These are phyloP conservation scores for Coleophoma eucalyptorum DNA, from an alignment of 2,329 filamentous ascomycete species.

Conservation along the genomic window DNA sequence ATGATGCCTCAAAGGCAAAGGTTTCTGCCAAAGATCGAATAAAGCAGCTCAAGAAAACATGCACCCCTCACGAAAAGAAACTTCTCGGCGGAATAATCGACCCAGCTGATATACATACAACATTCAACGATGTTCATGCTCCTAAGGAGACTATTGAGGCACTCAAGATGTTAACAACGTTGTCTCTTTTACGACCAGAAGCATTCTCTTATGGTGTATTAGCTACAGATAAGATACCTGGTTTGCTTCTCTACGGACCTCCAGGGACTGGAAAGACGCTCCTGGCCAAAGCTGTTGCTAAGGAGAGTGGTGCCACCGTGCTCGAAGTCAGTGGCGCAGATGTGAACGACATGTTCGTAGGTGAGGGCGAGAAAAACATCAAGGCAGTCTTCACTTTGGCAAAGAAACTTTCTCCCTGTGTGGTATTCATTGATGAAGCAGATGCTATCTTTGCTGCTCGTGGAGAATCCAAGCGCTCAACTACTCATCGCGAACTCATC, in stretches of 20 bases:
- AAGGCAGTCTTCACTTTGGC: slow-evolving; percentile 87
- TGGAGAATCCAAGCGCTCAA: slow-evolving; percentile 59
- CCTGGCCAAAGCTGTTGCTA: slow-evolving; percentile 65
- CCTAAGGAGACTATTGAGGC: slow-evolving; percentile 80
- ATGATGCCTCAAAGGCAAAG: slow-evolving; percentile 30
- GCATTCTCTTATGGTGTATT: slow-evolving; percentile 96
- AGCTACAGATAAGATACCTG: slow-evolving; percentile 85
- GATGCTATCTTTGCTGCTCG: slow-evolving; percentile 87
- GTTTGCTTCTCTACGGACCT: slow-evolving; percentile 82
- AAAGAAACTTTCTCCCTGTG: slow-evolving; percentile 84
- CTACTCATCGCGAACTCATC: slow-evolving; percentile 77
- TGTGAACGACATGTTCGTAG: slow-evolving; percentile 95
- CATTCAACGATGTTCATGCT: slow-evolving; percentile 83
- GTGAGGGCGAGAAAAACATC: slow-evolving; percentile 94
- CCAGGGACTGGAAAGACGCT: slow-evolving; percentile 76
- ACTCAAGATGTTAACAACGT: slow-evolving; percentile 80
- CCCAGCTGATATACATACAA: slow-evolving; percentile 76
- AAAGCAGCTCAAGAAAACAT: slow-evolving; percentile 48
- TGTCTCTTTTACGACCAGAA: slow-evolving; percentile 83
- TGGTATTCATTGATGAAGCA: slow-evolving; percentile 96
- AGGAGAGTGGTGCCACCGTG: slow-evolving; percentile 65
- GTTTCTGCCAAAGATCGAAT: slow-evolving; percentile 34
- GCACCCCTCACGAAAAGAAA: slow-evolving; percentile 77
- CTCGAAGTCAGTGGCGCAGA: slow-evolving; percentile 89
- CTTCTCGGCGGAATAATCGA: slow-evolving; percentile 80